Evolutionary conservation across 768 basidiomycete genomes (phyloP).

Genomic region (Serendipita vermifera): DNA sequence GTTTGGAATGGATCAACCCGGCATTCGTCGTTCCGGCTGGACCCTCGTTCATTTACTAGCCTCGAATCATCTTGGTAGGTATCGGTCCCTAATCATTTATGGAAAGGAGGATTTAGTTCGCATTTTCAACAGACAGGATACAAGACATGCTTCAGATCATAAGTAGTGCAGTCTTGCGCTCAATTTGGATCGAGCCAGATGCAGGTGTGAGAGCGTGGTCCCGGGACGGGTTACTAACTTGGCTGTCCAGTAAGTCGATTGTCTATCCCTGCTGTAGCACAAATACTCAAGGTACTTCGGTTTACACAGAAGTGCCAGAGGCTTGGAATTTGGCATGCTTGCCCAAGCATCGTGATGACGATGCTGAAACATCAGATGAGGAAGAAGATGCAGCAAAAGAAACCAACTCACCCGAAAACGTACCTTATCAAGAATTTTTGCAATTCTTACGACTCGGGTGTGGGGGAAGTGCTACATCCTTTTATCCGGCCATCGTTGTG

Average conservation of each 20-base stretch:
- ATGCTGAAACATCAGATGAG: slow-evolving; percentile 24
- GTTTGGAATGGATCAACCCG: slow-evolving; percentile 55
- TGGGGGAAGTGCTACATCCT: slow-evolving; percentile 59
- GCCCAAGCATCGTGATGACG: slow-evolving; percentile 26
- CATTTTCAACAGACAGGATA: slow-evolving; percentile 17
- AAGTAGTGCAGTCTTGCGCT: slow-evolving; percentile 42
- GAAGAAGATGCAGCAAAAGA: slow-evolving; percentile 28
- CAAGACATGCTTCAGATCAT: slow-evolving; percentile 28
- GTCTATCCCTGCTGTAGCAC: background rate
- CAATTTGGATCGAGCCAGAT: slow-evolving; percentile 60
- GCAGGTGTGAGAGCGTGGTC: slow-evolving; percentile 48
- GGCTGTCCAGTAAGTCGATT: slow-evolving; percentile 48
- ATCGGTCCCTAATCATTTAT: background rate
- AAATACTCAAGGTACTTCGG: slow-evolving; percentile 10
- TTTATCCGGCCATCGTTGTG: slow-evolving; percentile 72
- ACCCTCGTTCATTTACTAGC: slow-evolving; percentile 35
- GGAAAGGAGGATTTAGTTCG: too few relatives aligned
- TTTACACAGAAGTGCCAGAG: slow-evolving; percentile 40
- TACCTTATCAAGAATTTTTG: slow-evolving; percentile 59
- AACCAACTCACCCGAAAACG: slow-evolving; percentile 17
- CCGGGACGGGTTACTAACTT: slow-evolving; percentile 57
- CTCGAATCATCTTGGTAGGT: slow-evolving; percentile 34
- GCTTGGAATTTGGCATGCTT: slow-evolving; percentile 45
- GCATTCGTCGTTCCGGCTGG: slow-evolving; percentile 64
- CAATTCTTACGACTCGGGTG: slow-evolving; percentile 69